Evolutionary conservation across 331 rosid genomes (phyloP).

Genomic region (Malus hybrid): DNA sequence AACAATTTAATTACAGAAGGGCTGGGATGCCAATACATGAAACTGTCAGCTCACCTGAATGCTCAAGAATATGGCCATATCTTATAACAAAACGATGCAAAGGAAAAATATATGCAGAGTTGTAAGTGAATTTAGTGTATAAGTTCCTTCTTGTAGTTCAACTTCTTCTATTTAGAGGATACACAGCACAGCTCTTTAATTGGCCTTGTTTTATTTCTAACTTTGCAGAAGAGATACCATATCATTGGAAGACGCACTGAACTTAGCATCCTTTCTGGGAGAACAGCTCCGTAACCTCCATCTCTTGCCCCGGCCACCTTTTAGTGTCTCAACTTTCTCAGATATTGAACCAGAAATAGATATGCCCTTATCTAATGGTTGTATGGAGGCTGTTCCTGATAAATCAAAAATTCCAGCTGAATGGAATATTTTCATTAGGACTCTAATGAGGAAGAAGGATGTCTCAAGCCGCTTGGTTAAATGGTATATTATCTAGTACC

Average conservation of each 20-base stretch:
- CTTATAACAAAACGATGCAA: conserved; percentile 65
- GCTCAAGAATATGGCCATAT: conserved; percentile 75
- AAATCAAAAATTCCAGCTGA: conserved; percentile 46
- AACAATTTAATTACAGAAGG: conserved; percentile 52
- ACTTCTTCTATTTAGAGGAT: background rate
- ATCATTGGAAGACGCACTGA: conserved; percentile 52
- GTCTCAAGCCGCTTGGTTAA: conserved; percentile 36
- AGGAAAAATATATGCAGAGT: conserved; percentile 75
- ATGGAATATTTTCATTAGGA: conserved; percentile 60
- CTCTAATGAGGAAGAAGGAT: conserved; percentile 55
- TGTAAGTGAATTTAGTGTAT: conserved; percentile 47
- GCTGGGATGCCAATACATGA: conserved; percentile 36
- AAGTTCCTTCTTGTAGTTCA: conserved; percentile 5
- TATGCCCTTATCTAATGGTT: conserved; percentile 20
- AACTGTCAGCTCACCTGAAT: conserved; percentile 22
- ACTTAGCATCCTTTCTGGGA: conserved; percentile 79
- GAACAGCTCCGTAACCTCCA: conserved; percentile 77
- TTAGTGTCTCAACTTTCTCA: conserved; percentile 27
- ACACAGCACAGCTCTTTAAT: conserved; percentile 9
- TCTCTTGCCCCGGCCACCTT: conserved; percentile 75
- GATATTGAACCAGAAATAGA: conserved; percentile 27
- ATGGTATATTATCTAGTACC: too few species aligned
- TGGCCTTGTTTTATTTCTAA: conserved; percentile 6
- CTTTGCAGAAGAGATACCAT: conserved; percentile 66
- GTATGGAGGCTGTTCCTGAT: conserved; percentile 28